These are phyloP conservation scores for Rhodotorula paludigena DNA, from an alignment of 768 basidiomycete species.

Conservation along the genomic window DNA sequence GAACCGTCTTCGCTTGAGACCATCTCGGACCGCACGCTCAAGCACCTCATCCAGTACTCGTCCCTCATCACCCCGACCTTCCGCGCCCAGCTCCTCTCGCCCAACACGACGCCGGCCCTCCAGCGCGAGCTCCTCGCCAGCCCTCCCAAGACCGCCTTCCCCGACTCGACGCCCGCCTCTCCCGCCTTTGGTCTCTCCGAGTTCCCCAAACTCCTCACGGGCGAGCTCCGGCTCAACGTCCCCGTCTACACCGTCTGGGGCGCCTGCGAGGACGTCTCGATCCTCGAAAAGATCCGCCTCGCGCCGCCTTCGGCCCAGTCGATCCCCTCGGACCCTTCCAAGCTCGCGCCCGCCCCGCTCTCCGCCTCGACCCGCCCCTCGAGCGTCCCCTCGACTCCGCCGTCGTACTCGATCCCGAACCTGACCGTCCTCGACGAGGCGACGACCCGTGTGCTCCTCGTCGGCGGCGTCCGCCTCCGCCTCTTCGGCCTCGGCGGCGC, in stretches of 20 bases:
- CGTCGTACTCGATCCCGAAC: constrained; percentile 70
- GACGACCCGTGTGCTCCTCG: constrained; percentile 81
- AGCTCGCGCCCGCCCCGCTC: background rate
- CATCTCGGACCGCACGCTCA: constrained; percentile 88
- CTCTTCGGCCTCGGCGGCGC: constrained; percentile 95
- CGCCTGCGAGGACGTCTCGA: constrained; percentile 88
- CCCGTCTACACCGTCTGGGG: constrained; percentile 97
- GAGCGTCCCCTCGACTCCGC: background rate
- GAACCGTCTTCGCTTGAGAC: constrained; percentile 74
- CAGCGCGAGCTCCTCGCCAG: constrained; percentile 54
- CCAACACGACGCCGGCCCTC: constrained; percentile 21
- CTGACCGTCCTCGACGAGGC: constrained; percentile 90
- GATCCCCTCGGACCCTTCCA: constrained; percentile 22
- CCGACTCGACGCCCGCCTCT: constrained; percentile 50
- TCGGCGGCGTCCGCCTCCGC: constrained; percentile 87
- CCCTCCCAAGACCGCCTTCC: constrained; percentile 49
- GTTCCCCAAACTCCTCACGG: constrained; percentile 83
- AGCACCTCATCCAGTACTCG: constrained; percentile 93
- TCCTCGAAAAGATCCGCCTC: constrained; percentile 83
- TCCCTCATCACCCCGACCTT: constrained; percentile 81
- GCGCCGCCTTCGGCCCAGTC: constrained; percentile 19
- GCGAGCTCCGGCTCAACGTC: constrained; percentile 81
- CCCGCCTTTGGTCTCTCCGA: constrained; percentile 76
- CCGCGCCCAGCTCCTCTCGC: constrained; percentile 45
- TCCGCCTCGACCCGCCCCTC: background rate